Evolutionary conservation across 768 basidiomycete genomes (phyloP).

Genomic region (Russula griseocarnosa): DNA sequence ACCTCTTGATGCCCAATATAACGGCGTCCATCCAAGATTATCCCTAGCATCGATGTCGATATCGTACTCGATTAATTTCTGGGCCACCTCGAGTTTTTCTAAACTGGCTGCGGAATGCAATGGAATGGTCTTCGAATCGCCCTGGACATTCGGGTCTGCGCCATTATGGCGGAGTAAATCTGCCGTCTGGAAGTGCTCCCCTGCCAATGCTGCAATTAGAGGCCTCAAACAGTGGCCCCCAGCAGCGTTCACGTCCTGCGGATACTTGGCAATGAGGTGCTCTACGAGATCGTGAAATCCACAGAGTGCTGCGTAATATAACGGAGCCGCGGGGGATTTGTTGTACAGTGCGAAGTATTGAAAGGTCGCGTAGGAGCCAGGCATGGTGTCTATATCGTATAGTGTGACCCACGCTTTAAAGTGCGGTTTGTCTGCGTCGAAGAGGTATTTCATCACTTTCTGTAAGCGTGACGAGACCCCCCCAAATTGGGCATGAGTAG

Average conservation of each 20-base stretch:
- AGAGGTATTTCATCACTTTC: too few species aligned
- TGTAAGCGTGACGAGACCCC: too few species aligned
- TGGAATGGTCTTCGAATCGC: rapidly evolving
- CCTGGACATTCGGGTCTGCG: not conserved
- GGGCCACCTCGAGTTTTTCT: not conserved
- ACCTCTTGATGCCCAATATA: not conserved
- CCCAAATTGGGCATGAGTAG: too few species aligned
- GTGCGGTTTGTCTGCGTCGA: not conserved
- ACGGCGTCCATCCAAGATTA: not conserved
- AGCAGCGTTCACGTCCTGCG: not conserved
- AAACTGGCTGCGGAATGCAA: not conserved
- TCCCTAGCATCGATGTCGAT: not conserved
- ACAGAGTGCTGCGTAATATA: not conserved
- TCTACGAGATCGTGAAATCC: not conserved
- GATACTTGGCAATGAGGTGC: not conserved
- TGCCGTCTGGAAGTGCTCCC: not conserved
- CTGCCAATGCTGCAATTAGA: not conserved
- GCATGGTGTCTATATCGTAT: not conserved
- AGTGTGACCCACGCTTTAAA: not conserved
- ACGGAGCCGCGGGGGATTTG: not conserved
- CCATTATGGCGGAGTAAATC: not conserved
- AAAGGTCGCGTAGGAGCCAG: rapidly evolving
- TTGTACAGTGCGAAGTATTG: not conserved
- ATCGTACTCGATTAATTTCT: not conserved
- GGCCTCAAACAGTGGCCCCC: not conserved